These are phyloP conservation scores for Starmerella cellae DNA, from an alignment of 805 yeast species.

Conservation along the genomic window DNA sequence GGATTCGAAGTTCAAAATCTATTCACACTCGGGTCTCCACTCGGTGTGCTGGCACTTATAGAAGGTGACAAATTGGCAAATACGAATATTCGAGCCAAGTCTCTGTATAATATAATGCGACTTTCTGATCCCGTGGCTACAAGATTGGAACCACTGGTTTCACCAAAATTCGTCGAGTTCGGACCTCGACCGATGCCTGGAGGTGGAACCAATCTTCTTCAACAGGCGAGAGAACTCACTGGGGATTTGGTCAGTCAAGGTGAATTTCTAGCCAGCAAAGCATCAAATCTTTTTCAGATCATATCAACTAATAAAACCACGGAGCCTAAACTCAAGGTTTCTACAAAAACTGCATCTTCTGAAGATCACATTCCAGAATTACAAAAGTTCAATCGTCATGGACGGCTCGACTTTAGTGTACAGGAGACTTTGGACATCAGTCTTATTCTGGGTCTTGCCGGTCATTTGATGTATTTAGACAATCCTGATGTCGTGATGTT, in stretches of 20 bases:
- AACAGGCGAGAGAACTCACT: slow-evolving; percentile 31
- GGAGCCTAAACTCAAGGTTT: neutral
- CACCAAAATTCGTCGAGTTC: slow-evolving; percentile 34
- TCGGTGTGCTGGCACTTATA: slow-evolving; percentile 71
- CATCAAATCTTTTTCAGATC: slow-evolving; percentile 10
- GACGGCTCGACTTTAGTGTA: slow-evolving; percentile 69
- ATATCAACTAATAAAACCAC: neutral
- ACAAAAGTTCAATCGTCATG: slow-evolving; percentile 44
- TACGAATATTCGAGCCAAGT: slow-evolving; percentile 32
- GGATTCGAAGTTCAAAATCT: slow-evolving; percentile 61
- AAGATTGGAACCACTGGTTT: slow-evolving; percentile 72
- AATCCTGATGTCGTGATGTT: slow-evolving; percentile 76
- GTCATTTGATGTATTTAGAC: slow-evolving; percentile 81
- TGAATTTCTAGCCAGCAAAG: slow-evolving; percentile 17
- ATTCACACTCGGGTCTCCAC: slow-evolving; percentile 81
- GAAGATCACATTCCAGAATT: neutral
- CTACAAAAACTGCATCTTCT: neutral
- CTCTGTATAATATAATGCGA: slow-evolving; percentile 71
- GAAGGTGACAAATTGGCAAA: neutral
- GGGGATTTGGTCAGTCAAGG: slow-evolving; percentile 27
- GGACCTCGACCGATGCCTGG: slow-evolving; percentile 49
- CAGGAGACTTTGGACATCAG: slow-evolving; percentile 73
- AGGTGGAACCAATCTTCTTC: slow-evolving; percentile 31
- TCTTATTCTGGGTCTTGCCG: slow-evolving; percentile 62
- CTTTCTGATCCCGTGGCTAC: slow-evolving; percentile 88